These are phyloP conservation scores for Wickerhamiella vanderwaltii DNA, from an alignment of 805 yeast genomes.

Conservation along the genomic window DNA sequence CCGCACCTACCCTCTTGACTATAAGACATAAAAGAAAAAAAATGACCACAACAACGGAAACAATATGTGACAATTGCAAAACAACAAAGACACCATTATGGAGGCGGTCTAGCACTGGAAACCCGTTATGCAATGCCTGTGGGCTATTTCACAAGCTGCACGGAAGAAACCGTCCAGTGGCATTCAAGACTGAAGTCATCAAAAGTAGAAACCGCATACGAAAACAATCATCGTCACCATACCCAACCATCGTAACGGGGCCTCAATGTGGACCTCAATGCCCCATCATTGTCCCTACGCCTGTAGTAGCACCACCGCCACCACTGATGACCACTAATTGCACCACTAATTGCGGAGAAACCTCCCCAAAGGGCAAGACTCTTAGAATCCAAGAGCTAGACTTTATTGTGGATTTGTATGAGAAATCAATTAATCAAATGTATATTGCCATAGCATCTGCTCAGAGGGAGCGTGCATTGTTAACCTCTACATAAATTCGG, in stretches of 20 bases:
- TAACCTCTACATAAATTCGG: too few relatives aligned
- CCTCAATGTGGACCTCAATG: too few relatives aligned
- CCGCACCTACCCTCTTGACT: too few relatives aligned
- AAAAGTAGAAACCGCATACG: slow-evolving; percentile 68
- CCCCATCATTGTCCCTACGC: too few relatives aligned
- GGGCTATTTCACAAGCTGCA: slow-evolving; percentile 85
- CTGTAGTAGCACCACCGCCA: too few relatives aligned
- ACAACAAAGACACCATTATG: slow-evolving; percentile 90
- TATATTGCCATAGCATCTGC: slow-evolving; percentile 1
- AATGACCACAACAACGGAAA: too few relatives aligned
- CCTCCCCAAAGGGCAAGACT: background rate
- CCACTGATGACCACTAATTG: too few relatives aligned
- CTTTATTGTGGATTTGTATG: slow-evolving; percentile 3
- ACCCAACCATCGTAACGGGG: too few relatives aligned
- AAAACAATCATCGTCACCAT: too few relatives aligned
- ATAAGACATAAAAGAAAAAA: too few relatives aligned
- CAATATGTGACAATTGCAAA: slow-evolving; percentile 85
- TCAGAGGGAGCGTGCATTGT: background rate
- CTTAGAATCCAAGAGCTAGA: slow-evolving; percentile 9
- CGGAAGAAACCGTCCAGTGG: slow-evolving; percentile 88
- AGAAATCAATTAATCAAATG: slow-evolving; percentile 6
- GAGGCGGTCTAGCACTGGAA: slow-evolving; percentile 87
- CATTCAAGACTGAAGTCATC: slow-evolving; percentile 83
- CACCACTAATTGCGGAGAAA: too few relatives aligned
- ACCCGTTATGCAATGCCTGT: slow-evolving; percentile 92